Conservation (phyloP, 352 stramenopile genomes). For the Ophiocytium majus region DNA sequence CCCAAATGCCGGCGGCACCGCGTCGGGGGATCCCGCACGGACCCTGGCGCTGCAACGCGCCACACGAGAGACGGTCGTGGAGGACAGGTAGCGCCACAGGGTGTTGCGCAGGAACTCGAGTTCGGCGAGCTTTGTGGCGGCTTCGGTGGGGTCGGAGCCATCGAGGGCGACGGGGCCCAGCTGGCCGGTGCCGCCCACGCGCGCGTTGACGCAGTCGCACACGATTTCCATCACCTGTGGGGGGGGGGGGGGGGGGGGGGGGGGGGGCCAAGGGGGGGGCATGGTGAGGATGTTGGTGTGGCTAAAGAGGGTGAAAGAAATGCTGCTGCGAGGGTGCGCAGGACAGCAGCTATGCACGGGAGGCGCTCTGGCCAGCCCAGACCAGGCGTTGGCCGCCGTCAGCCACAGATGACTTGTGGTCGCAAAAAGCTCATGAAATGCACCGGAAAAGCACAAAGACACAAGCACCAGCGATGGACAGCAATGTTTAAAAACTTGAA, state of each 20-base stretch:
- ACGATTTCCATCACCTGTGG: slow-evolving; percentile 54
- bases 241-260: no score
- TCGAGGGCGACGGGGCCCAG: slow-evolving; percentile 44
- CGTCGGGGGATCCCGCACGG: not conserved
- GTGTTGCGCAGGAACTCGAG: slow-evolving; percentile 54
- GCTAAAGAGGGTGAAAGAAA: not conserved
- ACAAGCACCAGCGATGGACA: no score
- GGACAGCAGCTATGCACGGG: no score
- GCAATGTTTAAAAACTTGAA: no score
- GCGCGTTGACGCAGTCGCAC: slow-evolving; percentile 52
- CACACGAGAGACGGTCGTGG: slow-evolving; percentile 39
- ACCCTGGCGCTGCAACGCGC: not conserved
- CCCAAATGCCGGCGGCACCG: not conserved
- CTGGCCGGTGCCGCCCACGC: slow-evolving; percentile 41
- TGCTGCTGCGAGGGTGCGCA: no score
- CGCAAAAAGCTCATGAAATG: no score
- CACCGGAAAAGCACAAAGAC: no score
- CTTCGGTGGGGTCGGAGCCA: slow-evolving; percentile 45
- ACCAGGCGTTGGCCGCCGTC: no score
- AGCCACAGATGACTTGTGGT: no score
- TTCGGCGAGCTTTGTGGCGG: slow-evolving; percentile 51
- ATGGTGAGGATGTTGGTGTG: not conserved
- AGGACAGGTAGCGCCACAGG: slow-evolving; percentile 51
- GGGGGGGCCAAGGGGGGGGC: no score
- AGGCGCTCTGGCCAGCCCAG: no score